Evolutionary conservation across 75 land plant species (phyloP), one percentile per base, ranked within the genome.

Genomic region (Picea glauca): DNA sequence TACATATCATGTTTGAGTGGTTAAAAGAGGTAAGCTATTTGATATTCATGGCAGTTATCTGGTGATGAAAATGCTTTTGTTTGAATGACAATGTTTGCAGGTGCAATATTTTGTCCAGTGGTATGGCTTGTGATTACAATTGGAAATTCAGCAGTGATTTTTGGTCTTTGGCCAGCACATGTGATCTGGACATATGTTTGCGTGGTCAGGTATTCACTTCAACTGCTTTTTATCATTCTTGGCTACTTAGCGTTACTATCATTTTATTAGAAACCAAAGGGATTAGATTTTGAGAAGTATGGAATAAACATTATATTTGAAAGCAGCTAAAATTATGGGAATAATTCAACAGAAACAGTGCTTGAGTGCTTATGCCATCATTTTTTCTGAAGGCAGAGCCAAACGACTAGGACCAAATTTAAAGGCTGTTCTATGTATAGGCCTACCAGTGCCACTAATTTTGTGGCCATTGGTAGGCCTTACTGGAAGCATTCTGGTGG

Each of bases 91-190:
- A 33, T 35, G 32, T 62, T 80, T 64, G 80, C 84, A 89, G 93
- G 93, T 77, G 58, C 80, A 12, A 54, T 91, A 3, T 6, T 91
- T 58, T 85, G 78, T 74, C 93, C 93, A 43, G 20, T 87, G 32
- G 79, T 84, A 80, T 91, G 89, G 58, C 81, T 89, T 61, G 78
- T 90, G 12, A 79, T 90, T 78, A 76, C 89, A 35, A 46, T 88
- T 76, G 99, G 99, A 62, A 89, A 87, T 81, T 84, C 87, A 72
- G 87, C 87, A 3, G 89, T 94, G 72, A 85, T 90, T 58, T 30
- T 96, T 61, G 98, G 93, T 30, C 90, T 96, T 13, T 96, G 92
- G 98, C 98, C 93, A 32, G 86, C 79, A 17, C 94, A 92, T 77
- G 68, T 76, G 30, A 13, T 89, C 43, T 85, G 87, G 88, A 93